Base-by-base conservation (phyloP, 352 stramenopile genomes). In the Phytopythium oedochilum region DNA sequence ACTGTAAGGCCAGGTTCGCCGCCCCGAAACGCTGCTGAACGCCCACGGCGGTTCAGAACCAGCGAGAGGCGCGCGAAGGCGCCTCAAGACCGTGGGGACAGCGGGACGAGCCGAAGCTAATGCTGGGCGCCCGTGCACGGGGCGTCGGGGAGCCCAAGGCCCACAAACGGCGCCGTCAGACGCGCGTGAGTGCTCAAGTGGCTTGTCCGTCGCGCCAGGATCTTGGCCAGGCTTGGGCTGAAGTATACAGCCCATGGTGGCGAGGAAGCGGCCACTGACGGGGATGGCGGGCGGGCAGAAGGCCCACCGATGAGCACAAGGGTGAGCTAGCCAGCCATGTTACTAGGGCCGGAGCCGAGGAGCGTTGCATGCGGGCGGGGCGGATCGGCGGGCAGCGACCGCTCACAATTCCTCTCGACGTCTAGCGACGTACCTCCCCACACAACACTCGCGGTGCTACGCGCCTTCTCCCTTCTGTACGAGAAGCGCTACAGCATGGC, bases 361-460 rank as follows among this genome's bases (percentile, higher is more conserved):
- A 11, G 15, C 14, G 23, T 5, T 3, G 10, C 23, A 35, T 10
- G 29, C 29, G 20, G 39, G 22, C 3, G 47, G n/a, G 18, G 18
- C 26, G 23, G 46, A 3, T 18, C 18, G 17, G 23, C 23, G 43
- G 43, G 26, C n/a, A 8, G 15, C 6, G 23, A 29, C 43, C 15
- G 49, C 22, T 44, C 62, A 72, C 58, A 76, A 65, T 39, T 59
- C 10, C 45, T 73, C 69, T 70, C 71, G 58, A 76, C 68, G 64
- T 76, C 68, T 73, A 71, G 64, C 68, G 59, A 60, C 68, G 64
- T 71, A 71, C 57, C 44, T 53, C 54, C 56, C 29, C 32, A 53
- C 48, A 45, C 48, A 29, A 12, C 32, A 55, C 48, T 55, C 23
- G 48, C 48, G 22, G 32, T 55, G 48, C 35, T 44, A 18, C 46